phyloP scores from a whole-genome alignment of 495 filamentous ascomycete genomes.

The Hypoxylon cercidicola region DNA sequence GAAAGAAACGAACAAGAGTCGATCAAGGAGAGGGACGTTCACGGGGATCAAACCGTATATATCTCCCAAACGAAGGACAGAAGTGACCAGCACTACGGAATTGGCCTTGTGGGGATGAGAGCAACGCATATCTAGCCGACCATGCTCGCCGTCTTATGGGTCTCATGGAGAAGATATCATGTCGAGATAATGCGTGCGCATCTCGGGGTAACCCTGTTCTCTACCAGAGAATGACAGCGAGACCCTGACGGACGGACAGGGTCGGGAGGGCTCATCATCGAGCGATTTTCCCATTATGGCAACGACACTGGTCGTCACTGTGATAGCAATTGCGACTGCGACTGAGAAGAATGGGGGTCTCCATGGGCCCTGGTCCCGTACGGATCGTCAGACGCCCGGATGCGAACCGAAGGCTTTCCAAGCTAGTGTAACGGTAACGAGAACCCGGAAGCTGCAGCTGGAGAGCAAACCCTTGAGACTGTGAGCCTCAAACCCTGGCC shows the following conservation, averaged over 20 bases:
- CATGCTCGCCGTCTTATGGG: constrained; percentile 20
- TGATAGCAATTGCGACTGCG: too few relatives aligned
- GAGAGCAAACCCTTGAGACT: constrained; percentile 5
- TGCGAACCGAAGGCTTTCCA: constrained; percentile 41
- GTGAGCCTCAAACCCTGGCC: constrained; percentile 34
- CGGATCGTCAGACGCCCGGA: constrained; percentile 30
- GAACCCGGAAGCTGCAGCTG: constrained; percentile 21
- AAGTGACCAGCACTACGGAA: constrained; percentile 23
- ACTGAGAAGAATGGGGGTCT: neutral
- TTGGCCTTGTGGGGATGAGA: constrained; percentile 31
- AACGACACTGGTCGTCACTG: constrained; percentile 4
- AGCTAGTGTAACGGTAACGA: constrained; percentile 33
- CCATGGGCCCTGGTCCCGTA: neutral
- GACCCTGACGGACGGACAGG: neutral
- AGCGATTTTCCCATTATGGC: constrained; percentile 13
- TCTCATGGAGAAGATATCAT: constrained; percentile 14
- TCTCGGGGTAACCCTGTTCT: constrained; percentile 34
- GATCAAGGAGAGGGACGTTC: constrained; percentile 20
- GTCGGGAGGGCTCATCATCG: constrained; percentile 7
- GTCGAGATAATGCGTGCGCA: constrained; percentile 31
- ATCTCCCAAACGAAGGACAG: constrained; percentile 11
- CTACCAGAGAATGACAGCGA: constrained; percentile 13
- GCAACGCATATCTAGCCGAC: constrained; percentile 15
- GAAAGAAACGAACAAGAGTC: constrained; percentile 25
- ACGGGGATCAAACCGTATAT: constrained; percentile 27